Conservation (phyloP, 208 protist species). For the Acanthamoeba castellanii region DNA sequence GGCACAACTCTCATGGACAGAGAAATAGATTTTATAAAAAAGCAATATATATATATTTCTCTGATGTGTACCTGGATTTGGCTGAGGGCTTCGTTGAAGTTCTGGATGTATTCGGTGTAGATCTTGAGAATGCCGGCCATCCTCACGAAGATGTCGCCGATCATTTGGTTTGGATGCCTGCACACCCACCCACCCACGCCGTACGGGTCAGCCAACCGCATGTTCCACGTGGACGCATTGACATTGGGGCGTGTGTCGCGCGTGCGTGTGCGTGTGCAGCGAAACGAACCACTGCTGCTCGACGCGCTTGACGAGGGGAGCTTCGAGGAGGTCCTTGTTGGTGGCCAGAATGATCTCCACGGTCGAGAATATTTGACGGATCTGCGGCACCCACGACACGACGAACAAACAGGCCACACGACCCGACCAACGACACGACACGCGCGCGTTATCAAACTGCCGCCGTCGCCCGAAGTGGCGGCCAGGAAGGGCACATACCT, state of each 20-base stretch:
- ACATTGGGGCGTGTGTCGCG: no score
- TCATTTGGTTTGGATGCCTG: constrained; percentile 1
- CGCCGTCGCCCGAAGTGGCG: no score
- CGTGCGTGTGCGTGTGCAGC: not conserved
- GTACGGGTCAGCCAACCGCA: no score
- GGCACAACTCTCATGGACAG: no score
- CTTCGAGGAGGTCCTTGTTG: constrained; percentile 18
- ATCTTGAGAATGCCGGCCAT: constrained; percentile 22
- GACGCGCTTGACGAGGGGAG: not conserved
- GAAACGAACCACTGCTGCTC: not conserved
- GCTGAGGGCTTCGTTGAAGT: constrained; percentile 17
- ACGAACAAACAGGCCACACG: no score
- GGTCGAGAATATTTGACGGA: not conserved
- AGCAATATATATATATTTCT: no score
- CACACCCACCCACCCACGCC: no score
- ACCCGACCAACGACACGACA: not conserved
- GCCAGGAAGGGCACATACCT: no score
- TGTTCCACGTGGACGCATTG: no score
- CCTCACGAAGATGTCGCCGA: constrained; percentile 33
- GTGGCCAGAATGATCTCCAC: constrained; percentile 24
- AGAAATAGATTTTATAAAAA: no score
- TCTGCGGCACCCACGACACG: not conserved
- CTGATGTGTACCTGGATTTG: not conserved
- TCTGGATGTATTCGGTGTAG: constrained; percentile 18
- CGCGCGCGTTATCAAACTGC: no score